phyloP scores from a whole-genome alignment of 108 stramenopile genomes.

The Cylindrotheca fusiformis region DNA sequence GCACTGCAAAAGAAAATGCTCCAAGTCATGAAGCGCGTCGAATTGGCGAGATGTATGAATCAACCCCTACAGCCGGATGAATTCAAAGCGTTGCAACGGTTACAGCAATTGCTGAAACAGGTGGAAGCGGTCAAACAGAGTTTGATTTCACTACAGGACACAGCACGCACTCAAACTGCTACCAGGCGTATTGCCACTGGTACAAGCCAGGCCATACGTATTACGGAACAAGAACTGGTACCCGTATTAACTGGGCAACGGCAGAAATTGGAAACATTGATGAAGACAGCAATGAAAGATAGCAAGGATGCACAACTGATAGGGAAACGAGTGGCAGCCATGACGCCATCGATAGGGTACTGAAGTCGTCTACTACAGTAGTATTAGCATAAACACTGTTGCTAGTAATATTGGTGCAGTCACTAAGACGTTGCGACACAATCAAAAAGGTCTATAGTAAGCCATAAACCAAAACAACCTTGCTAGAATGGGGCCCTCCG shows the following conservation, averaged over 20 bases:
- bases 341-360: not conserved
- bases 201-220: not conserved
- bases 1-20: slow-evolving; percentile 47
- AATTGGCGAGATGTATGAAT: slow-evolving; percentile 72
- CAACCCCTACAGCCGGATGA: slow-evolving; percentile 67
- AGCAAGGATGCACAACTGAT: slow-evolving; percentile 73
- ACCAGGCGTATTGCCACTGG: slow-evolving; percentile 6
- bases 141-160: slow-evolving; percentile 18
- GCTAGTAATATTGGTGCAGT: too few species aligned
- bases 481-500: too few species aligned
- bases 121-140: slow-evolving; percentile 22
- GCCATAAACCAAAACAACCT: too few species aligned
- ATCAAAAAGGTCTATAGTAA: too few species aligned
- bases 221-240: slow-evolving; percentile 12
- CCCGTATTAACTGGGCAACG: slow-evolving; percentile 34
- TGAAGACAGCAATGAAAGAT: slow-evolving; percentile 24
- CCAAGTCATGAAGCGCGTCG: slow-evolving; percentile 69
- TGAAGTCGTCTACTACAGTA: too few species aligned
- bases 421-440: too few species aligned
- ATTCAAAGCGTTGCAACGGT: slow-evolving; percentile 36
- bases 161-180: slow-evolving; percentile 17
- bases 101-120: slow-evolving; percentile 20
- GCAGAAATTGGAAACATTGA: slow-evolving; percentile 23
- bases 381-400: too few species aligned
- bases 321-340: slow-evolving; percentile 44